Percentiles rank a stretch among this genome's conserved stretches.
Evolutionary conservation across 345 rosid genomes (phyloP).

Genomic region (Eucalyptus polybractea): DNA sequence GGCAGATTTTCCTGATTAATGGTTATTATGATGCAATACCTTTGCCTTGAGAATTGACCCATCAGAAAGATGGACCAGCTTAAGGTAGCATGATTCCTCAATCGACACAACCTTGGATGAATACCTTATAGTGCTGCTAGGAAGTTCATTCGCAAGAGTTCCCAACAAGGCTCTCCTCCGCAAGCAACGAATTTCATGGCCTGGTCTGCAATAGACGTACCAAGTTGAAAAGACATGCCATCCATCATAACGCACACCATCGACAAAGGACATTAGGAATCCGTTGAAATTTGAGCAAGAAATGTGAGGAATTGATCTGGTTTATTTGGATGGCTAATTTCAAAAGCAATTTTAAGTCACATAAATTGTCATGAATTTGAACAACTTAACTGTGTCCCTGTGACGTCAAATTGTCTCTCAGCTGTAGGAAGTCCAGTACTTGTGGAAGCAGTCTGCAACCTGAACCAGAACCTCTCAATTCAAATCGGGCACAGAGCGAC

Average conservation of each 20-base stretch:
- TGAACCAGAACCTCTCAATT: not conserved
- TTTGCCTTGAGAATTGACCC: conserved; percentile 45
- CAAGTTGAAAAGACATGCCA: not conserved
- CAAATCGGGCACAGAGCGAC: not conserved
- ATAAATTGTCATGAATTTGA: not conserved
- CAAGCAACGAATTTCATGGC: conserved; percentile 34
- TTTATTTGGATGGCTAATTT: not conserved
- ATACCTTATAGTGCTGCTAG: conserved; percentile 43
- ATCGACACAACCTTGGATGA: conserved; percentile 55
- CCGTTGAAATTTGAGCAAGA: not conserved
- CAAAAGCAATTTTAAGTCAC: not conserved
- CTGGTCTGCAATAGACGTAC: conserved; percentile 5
- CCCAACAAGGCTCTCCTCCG: conserved; percentile 41
- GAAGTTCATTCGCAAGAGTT: conserved; percentile 40
- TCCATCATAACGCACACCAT: not conserved
- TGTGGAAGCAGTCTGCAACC: not conserved
- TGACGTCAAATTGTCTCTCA: not conserved
- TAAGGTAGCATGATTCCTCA: conserved; percentile 36
- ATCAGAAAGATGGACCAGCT: conserved; percentile 47
- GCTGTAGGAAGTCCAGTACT: not conserved
- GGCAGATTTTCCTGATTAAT: not conserved
- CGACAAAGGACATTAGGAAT: not conserved
- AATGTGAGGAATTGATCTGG: not conserved
- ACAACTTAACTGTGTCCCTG: not conserved
- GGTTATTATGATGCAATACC: conserved; percentile 12